phyloP scores from a whole-genome alignment of 1,139 yeast genomes.

The Taphrina flavorubra region DNA sequence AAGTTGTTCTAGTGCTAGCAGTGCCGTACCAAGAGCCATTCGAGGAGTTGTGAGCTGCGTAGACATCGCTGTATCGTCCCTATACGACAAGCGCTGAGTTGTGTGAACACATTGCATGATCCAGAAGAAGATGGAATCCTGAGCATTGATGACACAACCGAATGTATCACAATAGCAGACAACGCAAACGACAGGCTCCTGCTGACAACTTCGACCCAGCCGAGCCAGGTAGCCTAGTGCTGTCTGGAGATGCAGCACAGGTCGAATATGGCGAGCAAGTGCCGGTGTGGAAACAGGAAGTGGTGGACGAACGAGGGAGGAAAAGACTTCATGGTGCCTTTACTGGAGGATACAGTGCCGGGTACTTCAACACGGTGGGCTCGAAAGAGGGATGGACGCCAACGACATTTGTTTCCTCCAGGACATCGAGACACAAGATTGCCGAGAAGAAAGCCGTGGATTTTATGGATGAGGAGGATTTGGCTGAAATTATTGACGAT shows the following conservation, averaged over 20 bases:
- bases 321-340: conserved; percentile 52
- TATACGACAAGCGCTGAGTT: too few species aligned
- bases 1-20: background rate
- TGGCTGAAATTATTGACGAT: conserved; percentile 48
- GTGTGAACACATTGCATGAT: too few species aligned
- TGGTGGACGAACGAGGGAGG: conserved; percentile 47
- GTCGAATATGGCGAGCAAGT: conserved; percentile 16
- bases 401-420: conserved; percentile 47
- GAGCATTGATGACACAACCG: too few species aligned
- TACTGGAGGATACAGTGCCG: conserved; percentile 53
- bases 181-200: conserved; percentile 10
- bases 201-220: background rate
- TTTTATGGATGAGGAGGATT: conserved; percentile 52
- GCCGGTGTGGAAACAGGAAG: conserved; percentile 45
- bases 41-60: background rate
- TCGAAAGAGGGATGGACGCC: conserved; percentile 52
- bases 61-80: too few species aligned
- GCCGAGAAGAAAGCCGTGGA: conserved; percentile 47
- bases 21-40: background rate
- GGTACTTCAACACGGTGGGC: conserved; percentile 52
- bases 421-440: conserved; percentile 46
- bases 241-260: conserved; percentile 48
- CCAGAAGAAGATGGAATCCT: too few species aligned
- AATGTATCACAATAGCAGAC: background rate
- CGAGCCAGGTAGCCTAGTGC: conserved; percentile 9